Percentiles rank a stretch among this genome's conserved stretches.
These are phyloP conservation scores for Torrubiellomyces zombiae DNA, from an alignment of 2,329 filamentous ascomycete genomes.

Conservation along the genomic window DNA sequence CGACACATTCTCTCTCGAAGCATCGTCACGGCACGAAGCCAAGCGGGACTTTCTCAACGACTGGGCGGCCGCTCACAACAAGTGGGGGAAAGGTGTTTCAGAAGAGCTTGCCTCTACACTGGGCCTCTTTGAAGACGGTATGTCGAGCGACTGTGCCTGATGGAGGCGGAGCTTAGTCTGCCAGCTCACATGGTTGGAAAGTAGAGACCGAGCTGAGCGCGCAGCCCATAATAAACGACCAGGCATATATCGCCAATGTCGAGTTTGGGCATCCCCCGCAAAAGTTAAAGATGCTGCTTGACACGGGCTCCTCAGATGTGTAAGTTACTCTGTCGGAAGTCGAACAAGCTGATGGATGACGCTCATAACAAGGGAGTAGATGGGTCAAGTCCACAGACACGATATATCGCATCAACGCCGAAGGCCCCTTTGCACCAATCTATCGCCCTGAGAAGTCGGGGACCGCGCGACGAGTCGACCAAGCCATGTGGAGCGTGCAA, in stretches of 20 bases:
- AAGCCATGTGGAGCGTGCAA: constrained; percentile 30
- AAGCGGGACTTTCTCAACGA: constrained; percentile 16
- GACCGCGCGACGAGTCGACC: constrained; percentile 22
- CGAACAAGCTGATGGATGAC: too few species aligned
- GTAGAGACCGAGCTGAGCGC: constrained; percentile 18
- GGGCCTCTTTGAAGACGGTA: constrained; percentile 14
- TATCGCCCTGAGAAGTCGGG: constrained; percentile 29
- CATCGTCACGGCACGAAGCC: constrained; percentile 7
- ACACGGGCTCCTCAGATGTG: constrained; percentile 40
- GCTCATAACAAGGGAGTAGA: too few species aligned
- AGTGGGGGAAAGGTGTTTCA: constrained; percentile 15
- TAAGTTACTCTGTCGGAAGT: constrained; percentile 36
- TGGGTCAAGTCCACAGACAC: constrained; percentile 38
- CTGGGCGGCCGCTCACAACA: constrained; percentile 15
- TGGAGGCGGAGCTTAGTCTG: too few species aligned
- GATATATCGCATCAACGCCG: constrained; percentile 14
- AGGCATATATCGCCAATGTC: constrained; percentile 26
- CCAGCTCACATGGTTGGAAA: too few species aligned
- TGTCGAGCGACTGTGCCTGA: constrained; percentile 4
- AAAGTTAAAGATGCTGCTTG: constrained; percentile 28
- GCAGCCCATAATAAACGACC: constrained; percentile 21
- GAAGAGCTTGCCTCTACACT: constrained; percentile 8
- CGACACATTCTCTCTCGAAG: constrained; percentile 13
- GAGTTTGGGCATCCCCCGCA: constrained; percentile 31
- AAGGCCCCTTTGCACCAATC: constrained; percentile 19